A percentile compares a stretch with the other conserved stretches of the same genome.
These are phyloP conservation scores for Alternaria consortialis DNA, from an alignment of 2,329 filamentous ascomycete genomes.

Conservation along the genomic window DNA sequence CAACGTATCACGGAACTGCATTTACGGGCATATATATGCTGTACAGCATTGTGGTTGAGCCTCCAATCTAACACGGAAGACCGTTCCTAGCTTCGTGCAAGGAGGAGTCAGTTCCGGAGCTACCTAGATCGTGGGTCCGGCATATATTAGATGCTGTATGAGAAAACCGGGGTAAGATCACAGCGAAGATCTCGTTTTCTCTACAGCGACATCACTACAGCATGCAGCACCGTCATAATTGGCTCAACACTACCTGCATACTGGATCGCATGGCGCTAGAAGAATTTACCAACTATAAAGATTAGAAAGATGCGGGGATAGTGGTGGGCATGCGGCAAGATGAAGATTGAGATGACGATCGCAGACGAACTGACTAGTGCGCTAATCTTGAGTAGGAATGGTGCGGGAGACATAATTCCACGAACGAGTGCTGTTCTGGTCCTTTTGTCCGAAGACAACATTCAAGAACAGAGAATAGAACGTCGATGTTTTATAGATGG, in stretches of 20 bases:
- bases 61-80: neutral
- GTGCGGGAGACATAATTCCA: neutral
- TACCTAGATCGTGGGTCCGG: neutral
- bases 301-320: neutral
- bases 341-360: neutral
- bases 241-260: neutral
- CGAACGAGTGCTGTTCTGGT: neutral
- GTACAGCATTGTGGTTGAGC: neutral
- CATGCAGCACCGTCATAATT: neutral
- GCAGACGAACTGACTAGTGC: neutral
- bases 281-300: neutral
- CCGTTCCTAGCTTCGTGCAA: neutral
- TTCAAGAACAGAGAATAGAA: neutral
- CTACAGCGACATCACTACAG: neutral
- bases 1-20: neutral
- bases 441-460: neutral
- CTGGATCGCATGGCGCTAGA: neutral
- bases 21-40: neutral
- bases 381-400: neutral
- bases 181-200: neutral
- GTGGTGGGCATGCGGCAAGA: neutral
- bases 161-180: neutral
- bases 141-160: neutral
- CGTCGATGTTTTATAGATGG: neutral
- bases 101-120: neutral